Conservation (phyloP, 768 basidiomycete species). For the Boletus huronensis region DNA sequence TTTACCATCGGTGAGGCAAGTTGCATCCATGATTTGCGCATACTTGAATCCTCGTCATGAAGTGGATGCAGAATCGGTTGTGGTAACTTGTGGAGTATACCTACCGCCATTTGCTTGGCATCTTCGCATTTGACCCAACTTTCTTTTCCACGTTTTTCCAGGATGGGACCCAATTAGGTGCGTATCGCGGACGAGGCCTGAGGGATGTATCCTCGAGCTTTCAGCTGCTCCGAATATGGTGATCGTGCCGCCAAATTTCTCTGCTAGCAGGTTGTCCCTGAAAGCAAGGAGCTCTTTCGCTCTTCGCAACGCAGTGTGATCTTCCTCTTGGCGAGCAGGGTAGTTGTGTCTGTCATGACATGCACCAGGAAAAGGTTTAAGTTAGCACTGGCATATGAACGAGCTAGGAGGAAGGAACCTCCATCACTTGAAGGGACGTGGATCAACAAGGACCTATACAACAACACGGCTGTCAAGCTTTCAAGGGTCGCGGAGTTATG, state of each 20-base stretch:
- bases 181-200: slow-evolving; percentile 1
- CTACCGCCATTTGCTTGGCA: not conserved
- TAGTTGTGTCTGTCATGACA: not conserved
- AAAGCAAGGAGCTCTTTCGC: not conserved
- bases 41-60: not conserved
- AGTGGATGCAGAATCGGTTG: not conserved
- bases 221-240: not conserved
- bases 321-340: not conserved
- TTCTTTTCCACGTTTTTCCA: not conserved
- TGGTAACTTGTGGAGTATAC: too few species aligned
- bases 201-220: slow-evolving; percentile 2
- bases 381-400: not conserved
- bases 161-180: not conserved
- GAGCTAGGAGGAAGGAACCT: not conserved
- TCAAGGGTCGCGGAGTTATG: not conserved
- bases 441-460: not conserved
- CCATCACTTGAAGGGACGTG: not conserved
- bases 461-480: not conserved
- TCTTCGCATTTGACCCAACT: not conserved
- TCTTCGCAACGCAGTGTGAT: not conserved
- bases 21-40: slow-evolving; percentile 27
- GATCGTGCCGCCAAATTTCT: not conserved
- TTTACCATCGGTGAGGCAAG: slow-evolving; percentile 22
- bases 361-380: too few species aligned
- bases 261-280: not conserved